Evolutionary conservation across 139 green algal species (phyloP).

Genomic region (Microglena sp.): DNA sequence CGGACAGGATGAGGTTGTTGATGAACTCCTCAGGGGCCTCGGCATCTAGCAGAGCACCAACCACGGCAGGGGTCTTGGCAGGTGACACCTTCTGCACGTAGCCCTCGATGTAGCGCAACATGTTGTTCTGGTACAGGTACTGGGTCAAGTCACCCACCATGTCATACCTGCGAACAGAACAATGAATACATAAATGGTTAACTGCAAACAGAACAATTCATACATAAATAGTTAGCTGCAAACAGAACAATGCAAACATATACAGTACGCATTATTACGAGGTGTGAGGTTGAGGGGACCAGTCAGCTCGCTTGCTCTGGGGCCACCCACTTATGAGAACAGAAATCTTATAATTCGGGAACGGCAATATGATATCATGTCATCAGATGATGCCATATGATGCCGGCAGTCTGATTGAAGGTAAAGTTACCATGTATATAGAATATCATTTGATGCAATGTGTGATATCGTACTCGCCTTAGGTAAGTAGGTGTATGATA

Average conservation of each 20-base stretch:
- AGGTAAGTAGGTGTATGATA: too few species aligned
- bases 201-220: not conserved
- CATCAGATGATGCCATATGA: too few species aligned
- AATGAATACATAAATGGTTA: not conserved
- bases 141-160: constrained; percentile 91
- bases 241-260: not conserved
- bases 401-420: too few species aligned
- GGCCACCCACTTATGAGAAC: too few species aligned
- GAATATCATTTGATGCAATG: too few species aligned
- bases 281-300: too few species aligned
- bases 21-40: constrained; percentile 94
- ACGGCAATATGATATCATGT: too few species aligned
- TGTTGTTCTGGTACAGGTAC: constrained; percentile 77
- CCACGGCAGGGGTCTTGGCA: constrained; percentile 64
- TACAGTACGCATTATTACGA: too few species aligned
- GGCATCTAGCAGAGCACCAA: constrained; percentile 91
- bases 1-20: constrained; percentile 96
- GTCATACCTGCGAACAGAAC: constrained; percentile 50
- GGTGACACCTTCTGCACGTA: constrained; percentile 95
- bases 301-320: too few species aligned
- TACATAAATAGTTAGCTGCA: not conserved
- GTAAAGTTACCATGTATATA: too few species aligned
- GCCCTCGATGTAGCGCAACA: constrained; percentile 94
- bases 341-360: too few species aligned
- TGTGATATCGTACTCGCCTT: too few species aligned